Conservation (phyloP, 805 yeast genomes). For the Priceomyces haplophilus region DNA sequence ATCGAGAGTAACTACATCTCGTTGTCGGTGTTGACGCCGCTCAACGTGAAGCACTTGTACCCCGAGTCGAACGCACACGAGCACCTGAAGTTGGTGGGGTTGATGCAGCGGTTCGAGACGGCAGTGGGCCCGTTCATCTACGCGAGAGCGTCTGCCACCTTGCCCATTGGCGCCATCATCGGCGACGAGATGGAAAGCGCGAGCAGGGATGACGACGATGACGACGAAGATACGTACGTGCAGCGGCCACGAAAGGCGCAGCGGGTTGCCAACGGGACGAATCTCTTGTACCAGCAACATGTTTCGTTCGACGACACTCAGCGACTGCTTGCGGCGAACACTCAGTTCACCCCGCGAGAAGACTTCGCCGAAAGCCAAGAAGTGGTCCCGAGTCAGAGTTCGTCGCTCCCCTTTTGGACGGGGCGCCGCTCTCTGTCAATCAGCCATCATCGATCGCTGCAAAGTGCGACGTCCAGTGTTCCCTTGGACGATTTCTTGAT, state of each 20-base stretch:
- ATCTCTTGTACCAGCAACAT: conserved; percentile 8
- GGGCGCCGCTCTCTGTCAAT: not conserved
- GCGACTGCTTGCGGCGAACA: conserved; percentile 3
- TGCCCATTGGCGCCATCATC: not conserved
- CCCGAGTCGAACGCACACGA: conserved; percentile 2
- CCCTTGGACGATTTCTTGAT: conserved; percentile 6
- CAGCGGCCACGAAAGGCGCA: conserved; percentile 6
- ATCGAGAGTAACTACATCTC: conserved; percentile 10
- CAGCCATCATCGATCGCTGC: not conserved
- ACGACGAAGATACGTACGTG: not conserved
- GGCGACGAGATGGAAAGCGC: not conserved
- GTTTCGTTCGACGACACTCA: conserved; percentile 9
- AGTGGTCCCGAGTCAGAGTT: conserved; percentile 1
- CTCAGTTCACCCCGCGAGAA: not conserved
- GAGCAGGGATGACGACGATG: no score
- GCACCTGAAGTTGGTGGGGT: conserved; percentile 1
- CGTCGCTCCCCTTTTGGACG: conserved; percentile 2
- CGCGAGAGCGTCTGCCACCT: conserved; percentile 1
- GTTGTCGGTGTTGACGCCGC: conserved; percentile 2
- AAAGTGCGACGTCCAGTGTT: not conserved
- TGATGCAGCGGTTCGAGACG: not conserved
- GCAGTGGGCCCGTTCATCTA: conserved; percentile 1
- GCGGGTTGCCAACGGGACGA: conserved; percentile 6
- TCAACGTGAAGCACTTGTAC: conserved; percentile 4
- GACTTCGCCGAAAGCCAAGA: not conserved